Evolutionary conservation across 1,139 yeast genomes (phyloP).

Genomic region (Pichia kudriavzevii): DNA sequence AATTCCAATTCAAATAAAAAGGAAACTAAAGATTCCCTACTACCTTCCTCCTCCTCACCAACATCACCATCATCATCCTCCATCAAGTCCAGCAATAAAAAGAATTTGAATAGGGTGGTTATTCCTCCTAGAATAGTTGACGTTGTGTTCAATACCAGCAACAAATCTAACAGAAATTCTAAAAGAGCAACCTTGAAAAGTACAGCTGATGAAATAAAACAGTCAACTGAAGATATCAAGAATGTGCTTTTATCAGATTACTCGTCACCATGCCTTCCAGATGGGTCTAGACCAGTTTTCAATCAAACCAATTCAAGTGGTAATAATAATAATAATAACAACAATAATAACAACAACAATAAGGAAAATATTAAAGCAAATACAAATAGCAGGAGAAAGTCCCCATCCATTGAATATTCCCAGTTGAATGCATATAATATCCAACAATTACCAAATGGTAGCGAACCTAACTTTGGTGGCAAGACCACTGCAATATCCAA

Average conservation of each 20-base stretch:
- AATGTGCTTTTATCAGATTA: slow-evolving; percentile 14
- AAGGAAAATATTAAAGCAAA: no score
- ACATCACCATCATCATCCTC: no score
- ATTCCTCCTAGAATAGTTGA: slow-evolving; percentile 21
- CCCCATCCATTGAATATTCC: slow-evolving; percentile 5
- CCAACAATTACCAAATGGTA: slow-evolving; percentile 37
- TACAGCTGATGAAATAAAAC: slow-evolving; percentile 17
- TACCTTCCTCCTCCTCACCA: not conserved
- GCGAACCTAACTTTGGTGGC: slow-evolving; percentile 36
- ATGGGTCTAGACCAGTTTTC: slow-evolving; percentile 4
- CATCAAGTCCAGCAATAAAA: not conserved
- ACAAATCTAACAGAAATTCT: slow-evolving; percentile 12
- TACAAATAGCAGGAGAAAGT: slow-evolving; percentile 2
- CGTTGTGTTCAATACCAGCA: slow-evolving; percentile 10
- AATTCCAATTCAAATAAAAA: no score
- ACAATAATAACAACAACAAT: slow-evolving; percentile 1
- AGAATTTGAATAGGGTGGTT: slow-evolving; percentile 9
- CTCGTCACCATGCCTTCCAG: not conserved
- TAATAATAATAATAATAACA: not conserved
- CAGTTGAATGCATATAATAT: slow-evolving; percentile 1
- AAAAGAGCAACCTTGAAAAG: slow-evolving; percentile 19
- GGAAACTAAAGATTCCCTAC: not conserved
- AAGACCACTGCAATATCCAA: slow-evolving; percentile 15
- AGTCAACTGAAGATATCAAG: slow-evolving; percentile 21
- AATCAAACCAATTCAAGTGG: not conserved